phyloP scores from a whole-genome alignment of 2,329 filamentous ascomycete genomes.

The Hymenoscyphus salicellus region DNA sequence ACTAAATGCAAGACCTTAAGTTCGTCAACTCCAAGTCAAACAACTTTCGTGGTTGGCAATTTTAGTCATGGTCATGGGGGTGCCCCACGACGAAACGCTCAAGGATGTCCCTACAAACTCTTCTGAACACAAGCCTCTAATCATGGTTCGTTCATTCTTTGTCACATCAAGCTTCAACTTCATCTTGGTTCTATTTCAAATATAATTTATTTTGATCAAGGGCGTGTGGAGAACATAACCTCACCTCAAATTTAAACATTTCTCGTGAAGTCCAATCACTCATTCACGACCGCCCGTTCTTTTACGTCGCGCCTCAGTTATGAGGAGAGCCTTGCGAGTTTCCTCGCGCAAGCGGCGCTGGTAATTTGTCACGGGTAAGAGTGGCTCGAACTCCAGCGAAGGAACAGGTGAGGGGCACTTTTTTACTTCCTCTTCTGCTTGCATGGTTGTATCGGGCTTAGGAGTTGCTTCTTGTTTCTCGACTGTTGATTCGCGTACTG shows the following conservation, averaged over 20 bases:
- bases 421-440: not conserved
- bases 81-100: no score
- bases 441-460: not conserved
- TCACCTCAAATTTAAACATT: not conserved
- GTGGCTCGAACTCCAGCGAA: not conserved
- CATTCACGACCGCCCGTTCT: not conserved
- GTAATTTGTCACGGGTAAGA: not conserved
- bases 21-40: no score
- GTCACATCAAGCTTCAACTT: not conserved
- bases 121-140: no score
- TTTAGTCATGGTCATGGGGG: no score
- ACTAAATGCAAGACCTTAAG: no score
- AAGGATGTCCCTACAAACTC: no score
- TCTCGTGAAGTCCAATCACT: not conserved
- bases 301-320: not conserved
- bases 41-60: no score
- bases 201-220: not conserved
- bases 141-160: not conserved
- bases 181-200: not conserved
- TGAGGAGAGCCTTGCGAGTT: not conserved
- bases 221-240: not conserved
- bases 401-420: not conserved
- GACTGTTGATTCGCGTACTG: not conserved
- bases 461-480: not conserved
- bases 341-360: not conserved